phyloP scores from a whole-genome alignment of 2,329 filamentous ascomycete species.

The Xylariaceae sp. region DNA sequence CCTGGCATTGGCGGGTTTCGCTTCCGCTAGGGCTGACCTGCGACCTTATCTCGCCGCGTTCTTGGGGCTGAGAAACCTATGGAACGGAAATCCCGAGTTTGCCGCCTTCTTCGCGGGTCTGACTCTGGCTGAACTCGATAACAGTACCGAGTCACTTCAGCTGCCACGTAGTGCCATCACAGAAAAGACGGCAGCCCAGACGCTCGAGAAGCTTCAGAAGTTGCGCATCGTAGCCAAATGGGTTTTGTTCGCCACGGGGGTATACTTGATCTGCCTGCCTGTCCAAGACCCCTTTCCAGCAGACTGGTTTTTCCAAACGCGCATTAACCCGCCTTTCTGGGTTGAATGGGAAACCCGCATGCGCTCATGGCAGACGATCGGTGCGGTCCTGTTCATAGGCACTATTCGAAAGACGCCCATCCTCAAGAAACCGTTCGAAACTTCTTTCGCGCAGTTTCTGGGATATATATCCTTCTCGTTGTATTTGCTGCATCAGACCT shows the following conservation, averaged over 20 bases:
- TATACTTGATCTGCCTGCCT: constrained; percentile 61
- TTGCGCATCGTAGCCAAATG: not conserved
- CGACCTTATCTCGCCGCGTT: not conserved
- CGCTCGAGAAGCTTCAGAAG: not conserved
- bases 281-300: constrained; percentile 38
- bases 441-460: not conserved
- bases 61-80: constrained; percentile 1
- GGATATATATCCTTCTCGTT: constrained; percentile 2
- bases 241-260: not conserved
- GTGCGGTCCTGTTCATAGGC: constrained; percentile 1
- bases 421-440: constrained; percentile 2
- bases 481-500: constrained; percentile 2
- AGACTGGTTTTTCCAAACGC: constrained; percentile 2
- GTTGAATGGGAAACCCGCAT: constrained; percentile 1
- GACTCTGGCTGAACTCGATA: constrained; percentile 1
- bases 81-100: constrained; percentile 1
- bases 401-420: constrained; percentile 1
- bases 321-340: constrained; percentile 3
- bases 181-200: not conserved
- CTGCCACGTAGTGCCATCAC: not conserved
- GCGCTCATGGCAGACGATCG: constrained; percentile 4
- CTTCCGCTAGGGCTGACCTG: not conserved
- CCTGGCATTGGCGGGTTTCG: not conserved
- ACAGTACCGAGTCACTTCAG: not conserved
- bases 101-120: constrained; percentile 2